Percentiles rank a stretch among this genome's conserved stretches.
Conservation (phyloP, 2,329 filamentous ascomycete genomes). For the Penicillium brasilianum region DNA sequence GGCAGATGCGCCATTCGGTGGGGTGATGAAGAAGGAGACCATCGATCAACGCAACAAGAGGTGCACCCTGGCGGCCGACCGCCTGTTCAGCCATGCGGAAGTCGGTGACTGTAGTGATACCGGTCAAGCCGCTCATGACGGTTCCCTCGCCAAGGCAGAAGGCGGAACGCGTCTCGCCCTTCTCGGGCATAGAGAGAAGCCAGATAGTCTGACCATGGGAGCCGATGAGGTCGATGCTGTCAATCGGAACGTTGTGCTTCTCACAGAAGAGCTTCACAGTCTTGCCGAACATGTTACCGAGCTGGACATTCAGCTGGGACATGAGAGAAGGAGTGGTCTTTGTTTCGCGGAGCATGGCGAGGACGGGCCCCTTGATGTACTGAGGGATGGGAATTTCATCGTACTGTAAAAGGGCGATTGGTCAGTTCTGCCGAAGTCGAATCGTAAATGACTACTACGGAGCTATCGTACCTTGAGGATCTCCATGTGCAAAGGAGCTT, state of each 20-base stretch:
- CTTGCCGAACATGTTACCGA: constrained; percentile 60
- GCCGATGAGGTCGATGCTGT: constrained; percentile 58
- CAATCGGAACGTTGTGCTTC: constrained; percentile 48
- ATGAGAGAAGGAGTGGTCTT: constrained; percentile 58
- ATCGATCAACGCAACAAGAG: constrained; percentile 63
- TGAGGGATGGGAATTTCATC: constrained; percentile 58
- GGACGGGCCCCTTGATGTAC: constrained; percentile 59
- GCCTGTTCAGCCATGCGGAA: constrained; percentile 61
- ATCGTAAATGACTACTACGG: not conserved
- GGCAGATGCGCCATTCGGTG: constrained; percentile 60
- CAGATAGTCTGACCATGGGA: constrained; percentile 64
- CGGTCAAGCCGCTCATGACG: constrained; percentile 58
- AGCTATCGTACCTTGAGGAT: constrained; percentile 44
- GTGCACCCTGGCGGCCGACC: constrained; percentile 58
- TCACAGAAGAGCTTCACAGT: constrained; percentile 57
- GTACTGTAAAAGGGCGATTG: constrained; percentile 45
- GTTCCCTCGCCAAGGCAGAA: constrained; percentile 62
- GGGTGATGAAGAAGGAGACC: constrained; percentile 60
- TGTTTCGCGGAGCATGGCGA: constrained; percentile 61
- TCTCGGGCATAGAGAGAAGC: constrained; percentile 58
- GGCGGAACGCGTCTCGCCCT: constrained; percentile 51
- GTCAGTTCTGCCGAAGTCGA: not conserved
- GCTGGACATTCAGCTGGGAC: constrained; percentile 62
- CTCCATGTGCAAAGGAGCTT: constrained; percentile 59
- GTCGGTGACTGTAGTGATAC: constrained; percentile 60